phyloP scores from a whole-genome alignment of 1,284 basidiomycete species.

The Apiotrichum laibachii region DNA sequence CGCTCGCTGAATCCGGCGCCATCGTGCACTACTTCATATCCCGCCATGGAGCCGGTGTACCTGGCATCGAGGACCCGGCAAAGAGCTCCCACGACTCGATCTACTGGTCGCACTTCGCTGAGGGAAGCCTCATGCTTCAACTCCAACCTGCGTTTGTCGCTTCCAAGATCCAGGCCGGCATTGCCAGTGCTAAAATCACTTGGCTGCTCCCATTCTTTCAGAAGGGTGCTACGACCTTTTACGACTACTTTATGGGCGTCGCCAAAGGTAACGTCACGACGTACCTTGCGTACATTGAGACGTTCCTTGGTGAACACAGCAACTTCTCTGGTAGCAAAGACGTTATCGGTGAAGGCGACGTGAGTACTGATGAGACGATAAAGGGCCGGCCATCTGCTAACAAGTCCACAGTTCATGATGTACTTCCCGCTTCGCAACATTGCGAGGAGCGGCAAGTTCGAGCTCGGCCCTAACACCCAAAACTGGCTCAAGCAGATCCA shows the following conservation, averaged over 20 bases:
- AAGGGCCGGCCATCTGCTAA: too few relatives aligned
- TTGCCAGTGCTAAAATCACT: conserved; percentile 1
- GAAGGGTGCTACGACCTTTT: background rate
- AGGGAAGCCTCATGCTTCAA: conserved; percentile 39
- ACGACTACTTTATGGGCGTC: background rate
- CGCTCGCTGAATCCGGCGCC: conserved; percentile 36
- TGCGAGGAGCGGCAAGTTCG: background rate
- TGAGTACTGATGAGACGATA: conserved; percentile 29
- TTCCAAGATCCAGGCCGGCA: background rate
- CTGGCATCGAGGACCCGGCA: conserved; percentile 15
- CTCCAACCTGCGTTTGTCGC: conserved; percentile 21
- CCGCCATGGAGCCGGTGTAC: background rate
- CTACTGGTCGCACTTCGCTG: conserved; percentile 42
- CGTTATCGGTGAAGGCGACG: conserved; percentile 40
- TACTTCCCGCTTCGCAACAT: background rate
- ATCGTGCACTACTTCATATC: conserved; percentile 36
- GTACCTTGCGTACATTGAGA: conserved; percentile 31
- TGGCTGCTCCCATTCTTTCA: too few relatives aligned
- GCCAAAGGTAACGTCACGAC: conserved; percentile 12
- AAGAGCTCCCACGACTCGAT: conserved; percentile 9
- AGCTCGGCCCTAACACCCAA: background rate
- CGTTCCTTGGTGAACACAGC: conserved; percentile 24
- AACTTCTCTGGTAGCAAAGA: conserved; percentile 37
- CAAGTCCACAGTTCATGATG: conserved; percentile 3
- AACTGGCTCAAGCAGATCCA: background rate